Conservation (phyloP, 768 basidiomycete species). For the Russula dissimulans region DNA sequence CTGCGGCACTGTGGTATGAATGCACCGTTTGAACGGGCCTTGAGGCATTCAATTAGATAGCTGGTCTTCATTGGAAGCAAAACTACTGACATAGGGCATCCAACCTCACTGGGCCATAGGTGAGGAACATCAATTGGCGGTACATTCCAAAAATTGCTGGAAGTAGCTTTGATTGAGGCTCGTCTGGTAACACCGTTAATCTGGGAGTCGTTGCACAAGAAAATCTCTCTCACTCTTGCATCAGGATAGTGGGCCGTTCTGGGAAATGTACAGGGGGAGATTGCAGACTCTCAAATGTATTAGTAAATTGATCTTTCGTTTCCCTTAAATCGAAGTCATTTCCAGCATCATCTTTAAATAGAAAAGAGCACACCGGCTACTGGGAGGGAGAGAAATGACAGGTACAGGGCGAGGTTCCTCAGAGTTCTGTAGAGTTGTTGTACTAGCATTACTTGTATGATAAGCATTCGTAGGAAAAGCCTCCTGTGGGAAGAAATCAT, state of each 20-base stretch:
- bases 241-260: not conserved
- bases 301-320: not conserved
- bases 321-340: not conserved
- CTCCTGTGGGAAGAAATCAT: not conserved
- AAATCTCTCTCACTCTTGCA: slow-evolving; percentile 4
- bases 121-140: slow-evolving; percentile 5
- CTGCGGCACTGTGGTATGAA: not conserved
- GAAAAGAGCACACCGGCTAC: not conserved
- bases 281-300: not conserved
- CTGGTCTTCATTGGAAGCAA: not conserved
- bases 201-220: not conserved
- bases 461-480: not conserved
- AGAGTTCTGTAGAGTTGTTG: slow-evolving; percentile 1
- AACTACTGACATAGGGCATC: slow-evolving; percentile 1
- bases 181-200: not conserved
- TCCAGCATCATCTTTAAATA: not conserved
- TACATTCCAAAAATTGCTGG: not conserved
- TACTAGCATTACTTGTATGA: not conserved
- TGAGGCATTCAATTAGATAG: not conserved
- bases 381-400: not conserved
- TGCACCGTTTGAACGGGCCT: slow-evolving; percentile 9
- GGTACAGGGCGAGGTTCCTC: not conserved
- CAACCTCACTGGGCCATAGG: not conserved
- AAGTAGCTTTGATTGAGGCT: not conserved
- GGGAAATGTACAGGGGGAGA: not conserved